These are phyloP conservation scores for Colletotrichum sp. DNA, from an alignment of 2,329 filamentous ascomycete genomes.

Conservation along the genomic window DNA sequence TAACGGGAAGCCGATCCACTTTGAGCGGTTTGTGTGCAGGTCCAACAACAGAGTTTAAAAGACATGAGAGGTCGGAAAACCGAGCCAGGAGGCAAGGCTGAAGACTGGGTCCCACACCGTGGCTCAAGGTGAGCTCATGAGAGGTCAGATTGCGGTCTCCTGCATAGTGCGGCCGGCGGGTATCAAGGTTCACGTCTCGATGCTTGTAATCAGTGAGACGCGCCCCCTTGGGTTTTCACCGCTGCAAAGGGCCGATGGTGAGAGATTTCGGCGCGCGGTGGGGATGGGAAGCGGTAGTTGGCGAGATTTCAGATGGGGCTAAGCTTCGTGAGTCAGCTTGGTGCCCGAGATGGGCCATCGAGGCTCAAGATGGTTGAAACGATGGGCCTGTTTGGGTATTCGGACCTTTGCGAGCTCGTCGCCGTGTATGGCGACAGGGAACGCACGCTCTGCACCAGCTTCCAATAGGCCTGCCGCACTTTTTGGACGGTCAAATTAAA, in stretches of 20 bases:
- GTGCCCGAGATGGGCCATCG: conserved; percentile 13
- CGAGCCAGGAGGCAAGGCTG: conserved; percentile 18
- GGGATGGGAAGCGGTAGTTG: conserved; percentile 12
- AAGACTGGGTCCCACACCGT: conserved; percentile 1
- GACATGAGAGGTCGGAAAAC: background rate
- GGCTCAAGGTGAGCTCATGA: background rate
- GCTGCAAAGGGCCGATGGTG: conserved; percentile 20
- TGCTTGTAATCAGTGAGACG: background rate
- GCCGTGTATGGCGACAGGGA: background rate
- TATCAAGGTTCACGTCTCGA: conserved; percentile 10
- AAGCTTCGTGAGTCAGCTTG: conserved; percentile 15
- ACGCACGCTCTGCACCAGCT: background rate
- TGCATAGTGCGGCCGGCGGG: background rate
- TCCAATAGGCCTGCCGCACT: background rate
- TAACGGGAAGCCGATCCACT: conserved; percentile 11
- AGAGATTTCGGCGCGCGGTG: conserved; percentile 9
- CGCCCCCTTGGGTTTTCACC: background rate
- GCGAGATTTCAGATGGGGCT: conserved; percentile 12
- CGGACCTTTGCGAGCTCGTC: background rate
- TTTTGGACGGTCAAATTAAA: background rate
- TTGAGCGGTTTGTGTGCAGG: conserved; percentile 12
- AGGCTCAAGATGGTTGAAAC: conserved; percentile 6
- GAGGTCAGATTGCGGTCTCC: background rate
- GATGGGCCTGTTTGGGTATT: conserved; percentile 4
- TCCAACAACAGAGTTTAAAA: background rate